Conservation (phyloP, 805 yeast genomes). For the Saccharomycopsis microspora region DNA sequence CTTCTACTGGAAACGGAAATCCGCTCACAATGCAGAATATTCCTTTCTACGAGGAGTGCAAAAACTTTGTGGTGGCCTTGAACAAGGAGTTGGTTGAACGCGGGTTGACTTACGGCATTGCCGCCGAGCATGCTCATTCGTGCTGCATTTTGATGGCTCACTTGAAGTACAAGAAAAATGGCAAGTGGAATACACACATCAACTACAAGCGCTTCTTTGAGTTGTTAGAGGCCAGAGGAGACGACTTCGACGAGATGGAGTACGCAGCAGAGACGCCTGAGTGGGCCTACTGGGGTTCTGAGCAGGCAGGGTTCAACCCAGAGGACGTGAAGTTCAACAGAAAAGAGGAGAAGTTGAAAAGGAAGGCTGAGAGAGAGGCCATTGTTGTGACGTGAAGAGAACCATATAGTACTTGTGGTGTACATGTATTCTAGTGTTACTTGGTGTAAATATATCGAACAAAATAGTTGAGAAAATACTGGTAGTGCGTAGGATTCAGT, state of each 20-base stretch:
- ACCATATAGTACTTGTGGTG: too few relatives aligned
- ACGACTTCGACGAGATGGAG: conserved; percentile 66
- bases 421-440: too few relatives aligned
- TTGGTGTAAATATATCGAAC: too few relatives aligned
- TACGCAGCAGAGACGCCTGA: conserved; percentile 72
- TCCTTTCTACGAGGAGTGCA: conserved; percentile 88
- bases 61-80: conserved; percentile 55
- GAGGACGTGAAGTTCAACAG: conserved; percentile 61
- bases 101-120: conserved; percentile 67
- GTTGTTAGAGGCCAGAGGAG: conserved; percentile 48
- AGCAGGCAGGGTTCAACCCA: conserved; percentile 83
- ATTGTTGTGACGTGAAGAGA: too few relatives aligned
- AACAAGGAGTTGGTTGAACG: conserved; percentile 50
- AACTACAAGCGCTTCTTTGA: conserved; percentile 70
- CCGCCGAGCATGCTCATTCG: conserved; percentile 93
- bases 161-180: conserved; percentile 54
- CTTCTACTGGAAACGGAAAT: conserved; percentile 72
- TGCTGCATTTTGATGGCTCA: conserved; percentile 85
- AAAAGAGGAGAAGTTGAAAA: conserved; percentile 47
- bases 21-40: conserved; percentile 92
- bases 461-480: too few relatives aligned
- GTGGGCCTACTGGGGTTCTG: conserved; percentile 87
- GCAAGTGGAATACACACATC: conserved; percentile 82
- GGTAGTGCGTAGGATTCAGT: not conserved
- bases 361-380: conserved; percentile 16